Evolutionary conservation across 306 rosid genomes (phyloP).

Genomic region (Sicyos baderoa): DNA sequence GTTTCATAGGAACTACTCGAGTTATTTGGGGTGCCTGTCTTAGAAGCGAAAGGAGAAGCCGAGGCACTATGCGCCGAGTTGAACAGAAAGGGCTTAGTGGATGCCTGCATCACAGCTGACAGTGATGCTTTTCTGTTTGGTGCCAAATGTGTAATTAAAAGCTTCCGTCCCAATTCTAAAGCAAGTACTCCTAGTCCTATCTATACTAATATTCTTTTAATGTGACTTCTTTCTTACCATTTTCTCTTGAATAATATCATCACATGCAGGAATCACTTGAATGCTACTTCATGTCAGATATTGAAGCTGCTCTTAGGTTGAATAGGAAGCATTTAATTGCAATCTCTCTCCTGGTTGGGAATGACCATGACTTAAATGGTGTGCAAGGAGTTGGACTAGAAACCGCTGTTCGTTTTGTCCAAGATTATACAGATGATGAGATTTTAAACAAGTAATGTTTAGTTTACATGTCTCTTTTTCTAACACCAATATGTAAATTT

Average conservation of each 20-base stretch:
- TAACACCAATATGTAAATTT: neutral
- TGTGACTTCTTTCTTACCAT: neutral
- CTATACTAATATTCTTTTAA: neutral
- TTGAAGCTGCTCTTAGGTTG: constrained; percentile 81
- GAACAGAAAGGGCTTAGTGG: constrained; percentile 61
- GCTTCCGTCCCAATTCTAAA: constrained; percentile 48
- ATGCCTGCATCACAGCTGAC: constrained; percentile 83
- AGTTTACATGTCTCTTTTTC: neutral
- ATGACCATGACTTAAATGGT: constrained; percentile 71
- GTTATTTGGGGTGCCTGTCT: constrained; percentile 82
- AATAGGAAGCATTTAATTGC: constrained; percentile 82
- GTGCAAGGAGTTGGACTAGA: constrained; percentile 82
- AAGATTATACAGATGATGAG: constrained; percentile 59
- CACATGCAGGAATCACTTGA: constrained; percentile 79
- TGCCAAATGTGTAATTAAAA: constrained; percentile 65
- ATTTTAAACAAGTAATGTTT: constrained; percentile 50
- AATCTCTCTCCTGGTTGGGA: constrained; percentile 78
- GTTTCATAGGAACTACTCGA: constrained; percentile 59
- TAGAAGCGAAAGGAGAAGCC: constrained; percentile 90
- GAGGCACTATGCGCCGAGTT: constrained; percentile 86
- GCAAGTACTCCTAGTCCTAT: constrained; percentile 32
- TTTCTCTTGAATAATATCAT: constrained; percentile 13
- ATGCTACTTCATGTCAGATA: constrained; percentile 76
- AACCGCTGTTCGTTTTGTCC: constrained; percentile 65
- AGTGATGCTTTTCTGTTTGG: constrained; percentile 91